Evolutionary conservation across 2,329 filamentous ascomycete genomes (phyloP), one percentile per base, ranked within the genome.

Genomic region (Colletotrichum sp.): DNA sequence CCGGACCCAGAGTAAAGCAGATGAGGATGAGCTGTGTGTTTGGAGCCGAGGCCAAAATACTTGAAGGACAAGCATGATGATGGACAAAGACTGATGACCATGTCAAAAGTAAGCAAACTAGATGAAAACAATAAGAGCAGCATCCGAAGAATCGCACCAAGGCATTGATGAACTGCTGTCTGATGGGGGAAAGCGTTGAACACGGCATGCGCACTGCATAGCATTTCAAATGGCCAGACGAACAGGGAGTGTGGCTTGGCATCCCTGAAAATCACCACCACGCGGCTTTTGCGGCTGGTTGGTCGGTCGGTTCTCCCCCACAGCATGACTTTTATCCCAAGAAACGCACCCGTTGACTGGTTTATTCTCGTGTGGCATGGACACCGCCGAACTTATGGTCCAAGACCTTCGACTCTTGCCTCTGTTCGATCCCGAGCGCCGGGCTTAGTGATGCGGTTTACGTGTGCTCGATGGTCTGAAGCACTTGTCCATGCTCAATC

Each of bases 1-100:
- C 82, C 82, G 63, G 87, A 88, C 74, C 87, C 87, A 5, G 87
- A 88, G 79, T 88, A 83, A 78, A 66, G 30, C 56, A 61, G 26
- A 62, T 32, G 21, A 34, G 16, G 43, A 52, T 21, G n/a, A 10
- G 38, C 38, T 5, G 18, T 10, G 30, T 18, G 18, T 38, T 21
- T 16, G 36, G 9, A 32, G 62, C 34, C 62, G n/a, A 63, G 32
- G 59, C 3, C 18, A 13, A 2, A 38, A 26, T 9, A 38, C 24
- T 12, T 9, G 34, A 21, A 8, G 30, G 24, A 4, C 64, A 2
- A 28, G 32, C 28, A 58, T 56, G 64, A n/a, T 55, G n/a, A 65
- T 65, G 38, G 32, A 10, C 38, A 55, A 65, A 55, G 26, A 43
- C 10, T 68, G 65, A 59, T 32, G 65, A 38, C 10, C 24, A 56